Percentiles rank a stretch among this genome's conserved stretches.
Conservation (phyloP, 2,329 filamentous ascomycete species). For the Penicillium frequentans region DNA sequence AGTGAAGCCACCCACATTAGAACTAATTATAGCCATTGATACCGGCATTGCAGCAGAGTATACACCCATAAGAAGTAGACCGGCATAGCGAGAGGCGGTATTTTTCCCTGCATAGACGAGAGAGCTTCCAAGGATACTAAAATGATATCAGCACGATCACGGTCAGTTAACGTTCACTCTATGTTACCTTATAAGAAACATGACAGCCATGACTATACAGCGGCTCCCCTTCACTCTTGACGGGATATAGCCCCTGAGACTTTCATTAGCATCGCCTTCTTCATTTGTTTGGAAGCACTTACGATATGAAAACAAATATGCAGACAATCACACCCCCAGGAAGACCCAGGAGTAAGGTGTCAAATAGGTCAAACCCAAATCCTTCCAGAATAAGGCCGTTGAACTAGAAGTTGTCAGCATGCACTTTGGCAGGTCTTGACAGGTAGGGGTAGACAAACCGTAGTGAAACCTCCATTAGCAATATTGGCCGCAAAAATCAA, state of each 20-base stretch:
- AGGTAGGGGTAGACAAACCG: conserved; percentile 20
- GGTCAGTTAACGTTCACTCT: neutral
- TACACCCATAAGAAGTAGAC: conserved; percentile 32
- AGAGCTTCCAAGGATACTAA: conserved; percentile 23
- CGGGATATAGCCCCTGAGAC: neutral
- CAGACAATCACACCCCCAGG: conserved; percentile 16
- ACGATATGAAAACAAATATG: conserved; percentile 12
- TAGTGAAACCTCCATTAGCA: conserved; percentile 35
- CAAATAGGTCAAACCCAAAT: conserved; percentile 13
- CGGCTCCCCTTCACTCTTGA: conserved; percentile 12
- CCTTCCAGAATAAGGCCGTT: conserved; percentile 17
- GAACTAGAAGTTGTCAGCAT: conserved; percentile 6
- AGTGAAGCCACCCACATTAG: conserved; percentile 50
- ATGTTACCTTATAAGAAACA: conserved; percentile 9
- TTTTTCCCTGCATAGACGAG: conserved; percentile 22
- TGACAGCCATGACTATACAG: conserved; percentile 17
- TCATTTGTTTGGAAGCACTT: neutral
- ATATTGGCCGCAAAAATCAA: conserved; percentile 35
- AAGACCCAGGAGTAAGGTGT: conserved; percentile 14
- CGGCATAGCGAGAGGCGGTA: conserved; percentile 14
- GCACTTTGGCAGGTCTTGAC: neutral
- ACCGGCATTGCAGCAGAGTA: conserved; percentile 41
- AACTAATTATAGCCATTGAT: conserved; percentile 42
- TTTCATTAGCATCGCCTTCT: neutral
- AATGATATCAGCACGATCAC: neutral